Evolutionary conservation across 2,329 filamentous ascomycete species (phyloP), one percentile per base, ranked within the genome.

Genomic region (Zasmidium cellare): DNA sequence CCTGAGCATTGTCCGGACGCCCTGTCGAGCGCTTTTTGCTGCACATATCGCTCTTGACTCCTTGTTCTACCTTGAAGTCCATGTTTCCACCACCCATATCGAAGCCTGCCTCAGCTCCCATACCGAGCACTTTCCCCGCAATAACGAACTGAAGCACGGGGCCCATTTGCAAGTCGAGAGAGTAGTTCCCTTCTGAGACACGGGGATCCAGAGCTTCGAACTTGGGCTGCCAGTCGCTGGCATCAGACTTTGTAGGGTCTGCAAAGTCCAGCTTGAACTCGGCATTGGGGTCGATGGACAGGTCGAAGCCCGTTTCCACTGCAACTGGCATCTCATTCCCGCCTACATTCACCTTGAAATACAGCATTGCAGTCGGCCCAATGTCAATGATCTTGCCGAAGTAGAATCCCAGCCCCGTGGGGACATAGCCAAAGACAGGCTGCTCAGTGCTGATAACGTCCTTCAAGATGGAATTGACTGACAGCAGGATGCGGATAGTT

Each of bases 241-340:
- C 44, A 11, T 47, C 24, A 9, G n/a, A 18, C 11, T 38, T 54
- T n/a, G 24, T 28, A 5, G 52, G 41, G 24, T 48, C 25, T 6
- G n/a, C 24, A 16, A 54, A 19, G 19, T 54, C 52, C 14, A 54
- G 23, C 19, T 48, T 47, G 23, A 54, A 25, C 3, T 28, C 44
- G 14, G 52, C 38, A 3, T 54, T 44, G 3, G 46, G 38, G 12
- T 22, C 24, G 12, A 54, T 16, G 2, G 41, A 28, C 3, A 54
- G 9, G 12, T 54, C 46, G 23, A 46, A 54, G 24, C 52, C 52
- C 14, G 52, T 19, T 18, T 14, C 20, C 1, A 54, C 7, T 5
- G 44, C 44, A 9, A 54, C 25, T 18, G 45, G 41, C n/a, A 9
- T 24, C 14, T 38, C 11, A 19, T 22, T 54, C 23, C 44, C 44